Percentiles rank a stretch among this genome's conserved stretches.
Conservation (phyloP, 1,284 basidiomycete genomes). For the Ceraceosorus bombacis region DNA sequence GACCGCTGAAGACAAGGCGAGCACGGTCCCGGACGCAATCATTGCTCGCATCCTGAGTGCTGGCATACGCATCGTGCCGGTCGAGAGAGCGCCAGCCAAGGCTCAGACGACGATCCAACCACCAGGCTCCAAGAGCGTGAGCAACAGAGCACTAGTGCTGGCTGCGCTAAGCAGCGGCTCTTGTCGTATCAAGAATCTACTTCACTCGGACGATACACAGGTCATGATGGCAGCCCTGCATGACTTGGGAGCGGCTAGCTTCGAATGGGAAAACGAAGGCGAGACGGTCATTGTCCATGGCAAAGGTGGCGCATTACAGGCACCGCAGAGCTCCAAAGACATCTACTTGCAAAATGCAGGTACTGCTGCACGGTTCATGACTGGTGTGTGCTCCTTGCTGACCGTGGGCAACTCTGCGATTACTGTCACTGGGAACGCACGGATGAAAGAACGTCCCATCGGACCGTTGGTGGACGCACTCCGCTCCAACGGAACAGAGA, state of each 20-base stretch:
- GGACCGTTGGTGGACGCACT: slow-evolving; percentile 93
- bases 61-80: slow-evolving; percentile 52
- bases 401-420: slow-evolving; percentile 19
- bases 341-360: slow-evolving; percentile 96
- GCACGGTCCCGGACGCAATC: slow-evolving; percentile 58
- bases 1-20: slow-evolving; percentile 85
- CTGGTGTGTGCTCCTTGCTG: slow-evolving; percentile 78
- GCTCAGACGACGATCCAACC: slow-evolving; percentile 71
- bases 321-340: slow-evolving; percentile 59
- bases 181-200: slow-evolving; percentile 76
- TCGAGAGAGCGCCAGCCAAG: slow-evolving; percentile 7
- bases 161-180: slow-evolving; percentile 84
- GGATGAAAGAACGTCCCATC: slow-evolving; percentile 95
- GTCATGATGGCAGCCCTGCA: slow-evolving; percentile 97
- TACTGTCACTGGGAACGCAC: slow-evolving; percentile 87
- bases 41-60: slow-evolving; percentile 54
- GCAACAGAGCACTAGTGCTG: slow-evolving; percentile 86
- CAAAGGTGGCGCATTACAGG: slow-evolving; percentile 65
- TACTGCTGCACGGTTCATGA: slow-evolving; percentile 94
- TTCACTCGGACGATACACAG: slow-evolving; percentile 96
- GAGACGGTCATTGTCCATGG: slow-evolving; percentile 89
- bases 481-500: slow-evolving; percentile 67
- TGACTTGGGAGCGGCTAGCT: slow-evolving; percentile 65
- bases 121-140: slow-evolving; percentile 93
- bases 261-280: slow-evolving; percentile 84